A percentile compares a stretch with the other conserved stretches of the same genome.
Conservation (phyloP, 768 basidiomycete species). For the Russula griseocarnosa region DNA sequence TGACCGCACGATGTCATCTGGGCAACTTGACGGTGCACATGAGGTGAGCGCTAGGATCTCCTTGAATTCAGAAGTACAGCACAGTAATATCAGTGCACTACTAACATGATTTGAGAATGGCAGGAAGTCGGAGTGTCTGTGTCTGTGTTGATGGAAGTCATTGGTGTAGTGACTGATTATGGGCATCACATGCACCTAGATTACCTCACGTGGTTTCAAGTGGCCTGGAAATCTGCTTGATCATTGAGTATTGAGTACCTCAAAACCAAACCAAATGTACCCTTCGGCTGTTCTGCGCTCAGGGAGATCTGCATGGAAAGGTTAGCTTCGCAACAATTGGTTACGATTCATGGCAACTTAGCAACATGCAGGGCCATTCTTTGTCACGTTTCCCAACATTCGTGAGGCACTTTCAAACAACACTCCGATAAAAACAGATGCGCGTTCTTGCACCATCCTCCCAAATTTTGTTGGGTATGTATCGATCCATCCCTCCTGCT, state of each 20-base stretch:
- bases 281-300: conserved; percentile 57
- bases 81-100: too few relatives aligned
- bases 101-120: too few relatives aligned
- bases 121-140: too few relatives aligned
- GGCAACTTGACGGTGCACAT: too few relatives aligned
- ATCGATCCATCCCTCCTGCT: neutral
- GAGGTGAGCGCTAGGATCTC: too few relatives aligned
- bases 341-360: neutral
- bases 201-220: neutral
- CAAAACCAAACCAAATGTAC: conserved; percentile 45
- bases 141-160: too few relatives aligned
- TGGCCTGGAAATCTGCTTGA: neutral
- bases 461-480: conserved; percentile 94
- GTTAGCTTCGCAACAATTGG: conserved; percentile 36
- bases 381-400: conserved; percentile 88
- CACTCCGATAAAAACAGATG: conserved; percentile 83
- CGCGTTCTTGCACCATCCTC: conserved; percentile 85
- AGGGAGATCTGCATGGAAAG: conserved; percentile 84
- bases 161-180: too few relatives aligned
- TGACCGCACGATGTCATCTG: too few relatives aligned
- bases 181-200: too few relatives aligned
- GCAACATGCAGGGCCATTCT: conserved; percentile 71
- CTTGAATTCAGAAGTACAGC: too few relatives aligned
- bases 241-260: neutral
- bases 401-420: conserved; percentile 75